Percentiles rank a stretch among this genome's conserved stretches.
phyloP scores from a whole-genome alignment of 2,329 filamentous ascomycete species.

The Nothophaeocryptopus gaeumannii region DNA sequence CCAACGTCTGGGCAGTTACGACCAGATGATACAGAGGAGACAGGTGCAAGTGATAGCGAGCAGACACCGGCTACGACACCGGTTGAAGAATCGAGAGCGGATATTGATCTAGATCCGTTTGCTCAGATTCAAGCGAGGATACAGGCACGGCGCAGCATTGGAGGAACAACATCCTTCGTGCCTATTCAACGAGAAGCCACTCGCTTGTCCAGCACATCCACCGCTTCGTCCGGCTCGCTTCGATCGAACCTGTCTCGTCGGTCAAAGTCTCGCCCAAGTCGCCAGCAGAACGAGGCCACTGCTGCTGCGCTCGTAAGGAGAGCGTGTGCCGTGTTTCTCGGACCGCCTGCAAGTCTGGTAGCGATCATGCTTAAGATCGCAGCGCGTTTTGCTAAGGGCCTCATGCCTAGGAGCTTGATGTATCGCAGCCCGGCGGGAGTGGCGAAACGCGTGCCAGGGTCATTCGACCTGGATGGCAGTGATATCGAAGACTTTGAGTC shows the following conservation, averaged over 20 bases:
- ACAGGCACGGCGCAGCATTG: constrained; percentile 34
- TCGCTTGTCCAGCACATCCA: constrained; percentile 39
- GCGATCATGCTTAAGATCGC: constrained; percentile 78
- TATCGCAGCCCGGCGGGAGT: constrained; percentile 30
- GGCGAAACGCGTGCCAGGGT: constrained; percentile 60
- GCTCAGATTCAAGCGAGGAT: constrained; percentile 36
- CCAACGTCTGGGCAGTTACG: too few species aligned
- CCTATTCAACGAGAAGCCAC: constrained; percentile 38
- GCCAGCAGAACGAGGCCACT: constrained; percentile 23
- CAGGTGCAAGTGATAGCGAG: constrained; percentile 5
- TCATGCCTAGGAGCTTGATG: constrained; percentile 28
- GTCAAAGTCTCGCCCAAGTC: background rate
- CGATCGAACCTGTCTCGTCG: constrained; percentile 15
- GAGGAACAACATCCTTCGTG: constrained; percentile 32
- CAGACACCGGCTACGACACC: constrained; percentile 5
- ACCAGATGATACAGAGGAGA: too few species aligned
- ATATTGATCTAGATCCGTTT: constrained; percentile 26
- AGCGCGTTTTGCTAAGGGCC: constrained; percentile 62
- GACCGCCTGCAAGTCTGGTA: constrained; percentile 76
- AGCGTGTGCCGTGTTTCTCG: constrained; percentile 71
- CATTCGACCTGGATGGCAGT: constrained; percentile 54
- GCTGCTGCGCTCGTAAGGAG: constrained; percentile 64
- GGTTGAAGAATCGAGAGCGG: background rate
- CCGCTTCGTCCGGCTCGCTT: constrained; percentile 22
- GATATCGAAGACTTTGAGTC: constrained; percentile 41